Evolutionary conservation across 768 basidiomycete genomes (phyloP).

Genomic region (Kwoniella dejecticola): DNA sequence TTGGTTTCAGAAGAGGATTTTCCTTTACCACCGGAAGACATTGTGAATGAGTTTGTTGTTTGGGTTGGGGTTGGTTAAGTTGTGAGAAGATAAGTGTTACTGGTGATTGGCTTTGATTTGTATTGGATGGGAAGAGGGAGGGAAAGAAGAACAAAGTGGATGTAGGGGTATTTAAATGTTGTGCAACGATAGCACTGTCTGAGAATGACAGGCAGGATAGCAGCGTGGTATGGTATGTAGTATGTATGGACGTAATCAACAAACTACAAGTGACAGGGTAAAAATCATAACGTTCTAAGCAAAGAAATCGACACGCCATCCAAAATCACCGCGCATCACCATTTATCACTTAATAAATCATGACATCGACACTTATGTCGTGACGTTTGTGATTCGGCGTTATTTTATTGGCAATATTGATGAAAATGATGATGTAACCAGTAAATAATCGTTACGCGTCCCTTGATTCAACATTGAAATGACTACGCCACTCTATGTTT

Average conservation of each 20-base stretch:
- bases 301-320: conserved; percentile 1
- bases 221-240: neutral
- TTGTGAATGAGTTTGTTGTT: conserved; percentile 40
- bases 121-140: conserved; percentile 20
- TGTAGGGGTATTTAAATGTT: conserved; percentile 24
- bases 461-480: conserved; percentile 6
- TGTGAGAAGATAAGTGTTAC: conserved; percentile 22
- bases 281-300: neutral
- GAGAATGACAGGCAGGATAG: neutral
- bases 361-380: conserved; percentile 17
- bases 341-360: conserved; percentile 4
- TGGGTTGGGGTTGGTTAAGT: conserved; percentile 29
- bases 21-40: conserved; percentile 57
- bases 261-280: neutral
- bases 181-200: neutral
- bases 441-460: conserved; percentile 18
- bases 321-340: no score
- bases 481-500: conserved; percentile 1
- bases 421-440: conserved; percentile 18
- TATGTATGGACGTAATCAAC: conserved; percentile 1
- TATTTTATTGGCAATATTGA: conserved; percentile 6
- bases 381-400: conserved; percentile 20
- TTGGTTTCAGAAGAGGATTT: conserved; percentile 61
- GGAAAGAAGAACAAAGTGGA: conserved; percentile 2
- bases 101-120: conserved; percentile 16